These are phyloP conservation scores for Pezicula carpinea DNA, from an alignment of 2,329 filamentous ascomycete species.

Conservation along the genomic window DNA sequence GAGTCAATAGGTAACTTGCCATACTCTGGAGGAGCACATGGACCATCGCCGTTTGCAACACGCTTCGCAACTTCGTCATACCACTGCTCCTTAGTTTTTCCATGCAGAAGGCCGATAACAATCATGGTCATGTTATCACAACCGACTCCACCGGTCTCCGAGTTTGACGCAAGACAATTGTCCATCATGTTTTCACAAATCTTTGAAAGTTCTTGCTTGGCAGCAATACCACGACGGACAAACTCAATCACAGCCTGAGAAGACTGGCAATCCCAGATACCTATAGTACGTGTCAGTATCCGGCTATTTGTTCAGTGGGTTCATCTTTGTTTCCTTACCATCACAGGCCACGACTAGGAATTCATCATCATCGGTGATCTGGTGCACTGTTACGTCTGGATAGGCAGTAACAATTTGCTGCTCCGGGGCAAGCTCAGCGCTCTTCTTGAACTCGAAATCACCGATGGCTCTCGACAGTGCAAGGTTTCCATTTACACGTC, in stretches of 20 bases:
- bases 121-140: constrained; percentile 99
- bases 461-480: constrained; percentile 95
- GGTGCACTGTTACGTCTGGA: constrained; percentile 89
- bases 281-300: constrained; percentile 41
- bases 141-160: constrained; percentile 93
- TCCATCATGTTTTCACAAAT: constrained; percentile 99
- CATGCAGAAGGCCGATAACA: constrained; percentile 82
- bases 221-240: constrained; percentile 90
- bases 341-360: constrained; percentile 92
- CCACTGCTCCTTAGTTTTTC: constrained; percentile 95
- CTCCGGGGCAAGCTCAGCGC: constrained; percentile 92
- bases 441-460: constrained; percentile 99
- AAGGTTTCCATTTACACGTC: constrained; percentile 95
- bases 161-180: constrained; percentile 96
- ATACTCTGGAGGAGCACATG: constrained; percentile 98
- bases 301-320: constrained; percentile 3
- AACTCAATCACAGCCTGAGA: constrained; percentile 97
- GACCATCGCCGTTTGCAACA: constrained; percentile 94
- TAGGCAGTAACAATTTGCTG: constrained; percentile 97
- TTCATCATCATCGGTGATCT: constrained; percentile 88
- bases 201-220: constrained; percentile 88
- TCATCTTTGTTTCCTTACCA: constrained; percentile 50
- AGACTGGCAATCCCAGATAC: constrained; percentile 99
- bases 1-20: constrained; percentile 51
- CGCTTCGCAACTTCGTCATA: constrained; percentile 92